These are phyloP conservation scores for Leccinum pachyderme DNA, from an alignment of 1,284 basidiomycete species.

Conservation along the genomic window DNA sequence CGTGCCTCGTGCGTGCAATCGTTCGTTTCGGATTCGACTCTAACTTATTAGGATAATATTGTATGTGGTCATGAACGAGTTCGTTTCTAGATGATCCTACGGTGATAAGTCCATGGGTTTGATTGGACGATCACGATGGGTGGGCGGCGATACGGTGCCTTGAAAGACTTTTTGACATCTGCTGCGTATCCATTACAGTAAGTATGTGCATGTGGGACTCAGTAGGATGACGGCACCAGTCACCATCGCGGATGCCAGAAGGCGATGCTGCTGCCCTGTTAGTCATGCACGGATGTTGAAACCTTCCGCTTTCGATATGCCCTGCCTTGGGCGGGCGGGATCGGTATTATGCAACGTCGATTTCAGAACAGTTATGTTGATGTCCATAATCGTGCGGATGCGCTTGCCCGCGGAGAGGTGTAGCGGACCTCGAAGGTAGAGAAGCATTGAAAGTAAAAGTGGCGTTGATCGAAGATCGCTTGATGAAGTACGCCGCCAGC, in stretches of 20 bases:
- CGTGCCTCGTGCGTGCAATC: neutral
- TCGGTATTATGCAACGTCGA: neutral
- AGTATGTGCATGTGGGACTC: neutral
- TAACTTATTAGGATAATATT: neutral
- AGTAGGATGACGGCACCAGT: neutral
- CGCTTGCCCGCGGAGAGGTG: neutral
- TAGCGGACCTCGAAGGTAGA: neutral
- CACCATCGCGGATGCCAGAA: neutral
- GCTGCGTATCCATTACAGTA: neutral
- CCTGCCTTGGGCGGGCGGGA: neutral
- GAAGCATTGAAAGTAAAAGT: neutral
- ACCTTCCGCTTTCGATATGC: neutral
- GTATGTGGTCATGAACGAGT: neutral
- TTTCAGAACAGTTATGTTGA: neutral
- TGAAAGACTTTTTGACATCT: neutral
- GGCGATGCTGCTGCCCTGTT: neutral
- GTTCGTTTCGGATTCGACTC: neutral
- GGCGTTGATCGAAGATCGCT: neutral
- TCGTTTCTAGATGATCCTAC: neutral
- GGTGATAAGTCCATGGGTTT: neutral
- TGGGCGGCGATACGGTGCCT: neutral
- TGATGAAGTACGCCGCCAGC: neutral
- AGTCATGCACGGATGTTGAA: neutral
- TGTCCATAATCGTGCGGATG: neutral
- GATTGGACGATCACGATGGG: neutral